phyloP scores from a whole-genome alignment of 2,329 filamentous ascomycete genomes.

The Leptosphaerulina australis region DNA sequence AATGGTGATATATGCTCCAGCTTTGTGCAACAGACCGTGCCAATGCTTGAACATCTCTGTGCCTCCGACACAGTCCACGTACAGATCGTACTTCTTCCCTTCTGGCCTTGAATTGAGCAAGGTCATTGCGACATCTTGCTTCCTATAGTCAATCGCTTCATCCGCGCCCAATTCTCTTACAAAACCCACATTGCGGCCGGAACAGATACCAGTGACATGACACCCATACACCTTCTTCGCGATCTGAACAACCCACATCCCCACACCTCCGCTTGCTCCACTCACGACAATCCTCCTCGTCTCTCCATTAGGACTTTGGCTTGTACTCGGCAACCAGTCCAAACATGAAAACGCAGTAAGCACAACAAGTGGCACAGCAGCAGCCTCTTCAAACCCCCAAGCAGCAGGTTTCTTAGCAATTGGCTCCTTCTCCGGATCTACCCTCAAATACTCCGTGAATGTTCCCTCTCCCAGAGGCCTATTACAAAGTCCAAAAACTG shows the following conservation, averaged over 20 bases:
- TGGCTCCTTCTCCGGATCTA: slow-evolving; percentile 26
- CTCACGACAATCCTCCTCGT: slow-evolving; percentile 34
- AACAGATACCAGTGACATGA: slow-evolving; percentile 57
- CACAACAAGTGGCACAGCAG: slow-evolving; percentile 46
- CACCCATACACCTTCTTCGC: slow-evolving; percentile 49
- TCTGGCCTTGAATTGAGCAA: slow-evolving; percentile 41
- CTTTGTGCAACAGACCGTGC: slow-evolving; percentile 39
- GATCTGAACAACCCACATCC: slow-evolving; percentile 47
- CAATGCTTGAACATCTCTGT: slow-evolving; percentile 53
- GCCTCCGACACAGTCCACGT: slow-evolving; percentile 59
- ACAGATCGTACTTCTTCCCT: slow-evolving; percentile 50
- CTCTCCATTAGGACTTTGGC: slow-evolving; percentile 11
- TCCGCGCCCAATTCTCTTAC: slow-evolving; percentile 57
- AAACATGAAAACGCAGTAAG: slow-evolving; percentile 48
- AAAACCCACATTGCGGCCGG: slow-evolving; percentile 54
- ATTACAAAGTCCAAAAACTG: slow-evolving; percentile 35
- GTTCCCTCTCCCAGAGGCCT: slow-evolving; percentile 35
- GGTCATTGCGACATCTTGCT: slow-evolving; percentile 37
- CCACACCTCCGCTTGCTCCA: slow-evolving; percentile 43
- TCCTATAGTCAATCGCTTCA: slow-evolving; percentile 50
- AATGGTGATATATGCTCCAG: slow-evolving; percentile 52
- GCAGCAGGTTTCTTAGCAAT: slow-evolving; percentile 32
- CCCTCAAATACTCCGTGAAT: slow-evolving; percentile 33
- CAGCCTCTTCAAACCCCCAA: slow-evolving; percentile 31
- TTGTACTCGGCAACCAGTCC: slow-evolving; percentile 30